Evolutionary conservation across 164 flowering plant species (phyloP).

Genomic region (Aristolochia contorta): DNA sequence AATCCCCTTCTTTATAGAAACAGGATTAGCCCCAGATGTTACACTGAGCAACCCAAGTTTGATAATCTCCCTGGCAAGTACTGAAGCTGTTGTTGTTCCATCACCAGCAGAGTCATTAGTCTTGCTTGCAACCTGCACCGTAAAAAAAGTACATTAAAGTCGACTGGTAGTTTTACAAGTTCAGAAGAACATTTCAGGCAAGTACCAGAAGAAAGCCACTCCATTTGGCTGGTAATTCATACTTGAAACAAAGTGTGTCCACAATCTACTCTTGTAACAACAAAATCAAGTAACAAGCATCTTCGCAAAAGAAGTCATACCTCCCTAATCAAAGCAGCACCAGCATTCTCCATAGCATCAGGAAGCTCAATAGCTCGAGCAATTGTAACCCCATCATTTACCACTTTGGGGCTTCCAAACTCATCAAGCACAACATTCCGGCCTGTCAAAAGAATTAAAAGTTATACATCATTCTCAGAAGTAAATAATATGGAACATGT

Average conservation of each 20-base stretch:
- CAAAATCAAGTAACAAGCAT: neutral
- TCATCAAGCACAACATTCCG: conserved; percentile 97
- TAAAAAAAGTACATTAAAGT: neutral
- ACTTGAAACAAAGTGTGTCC: too few relatives aligned
- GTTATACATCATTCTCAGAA: neutral
- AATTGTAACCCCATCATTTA: conserved; percentile 97
- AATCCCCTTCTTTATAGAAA: conserved; percentile 80
- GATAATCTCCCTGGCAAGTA: conserved; percentile 93
- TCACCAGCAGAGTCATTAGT: conserved; percentile 99
- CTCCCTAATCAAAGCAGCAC: conserved; percentile 96
- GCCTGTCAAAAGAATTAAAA: conserved; percentile 32
- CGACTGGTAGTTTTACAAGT: too few relatives aligned
- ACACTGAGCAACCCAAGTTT: conserved; percentile 79
- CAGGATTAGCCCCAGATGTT: conserved; percentile 97
- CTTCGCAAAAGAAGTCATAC: conserved; percentile 16
- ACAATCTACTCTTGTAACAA: too few relatives aligned
- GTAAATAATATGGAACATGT: too few relatives aligned
- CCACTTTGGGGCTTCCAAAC: conserved; percentile 86
- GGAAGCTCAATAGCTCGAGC: conserved; percentile 93
- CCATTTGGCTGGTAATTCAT: too few relatives aligned
- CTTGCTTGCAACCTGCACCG: conserved; percentile 82
- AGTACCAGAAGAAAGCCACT: too few relatives aligned
- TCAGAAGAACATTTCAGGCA: too few relatives aligned
- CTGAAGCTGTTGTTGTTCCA: conserved; percentile 95
- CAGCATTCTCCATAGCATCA: conserved; percentile 97